Conservation (phyloP, 1,284 basidiomycete species). For the Acaromyces ingoldii region DNA sequence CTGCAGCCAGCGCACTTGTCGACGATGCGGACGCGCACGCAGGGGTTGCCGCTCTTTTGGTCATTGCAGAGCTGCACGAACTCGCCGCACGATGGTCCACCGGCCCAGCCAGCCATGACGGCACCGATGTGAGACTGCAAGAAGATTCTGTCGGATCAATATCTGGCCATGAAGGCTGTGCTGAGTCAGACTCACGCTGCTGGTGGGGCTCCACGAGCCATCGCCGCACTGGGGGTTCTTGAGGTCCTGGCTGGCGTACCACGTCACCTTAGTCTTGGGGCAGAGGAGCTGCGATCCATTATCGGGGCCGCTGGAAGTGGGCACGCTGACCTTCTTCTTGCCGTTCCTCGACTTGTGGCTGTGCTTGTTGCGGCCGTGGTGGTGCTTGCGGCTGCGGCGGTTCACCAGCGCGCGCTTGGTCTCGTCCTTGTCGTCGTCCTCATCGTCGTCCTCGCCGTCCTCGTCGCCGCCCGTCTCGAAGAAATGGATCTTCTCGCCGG, state of each 20-base stretch:
- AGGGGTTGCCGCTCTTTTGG: conserved; percentile 20
- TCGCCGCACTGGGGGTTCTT: conserved; percentile 41
- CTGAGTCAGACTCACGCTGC: conserved; percentile 8
- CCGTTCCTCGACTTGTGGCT: conserved; percentile 9
- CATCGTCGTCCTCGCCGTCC: conserved; percentile 26
- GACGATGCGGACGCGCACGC: conserved; percentile 39
- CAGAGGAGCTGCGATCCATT: conserved; percentile 14
- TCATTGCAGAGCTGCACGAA: conserved; percentile 47
- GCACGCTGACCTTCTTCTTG: background rate
- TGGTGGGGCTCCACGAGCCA: conserved; percentile 38
- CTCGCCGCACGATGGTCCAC: conserved; percentile 41
- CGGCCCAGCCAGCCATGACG: conserved; percentile 26
- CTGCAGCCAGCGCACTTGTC: conserved; percentile 46
- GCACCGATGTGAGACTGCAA: conserved; percentile 39
- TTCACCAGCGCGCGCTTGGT: conserved; percentile 15
- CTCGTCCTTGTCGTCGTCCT: conserved; percentile 13
- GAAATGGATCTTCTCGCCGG: conserved; percentile 25
- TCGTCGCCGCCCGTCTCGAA: conserved; percentile 38
- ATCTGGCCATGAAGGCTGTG: background rate
- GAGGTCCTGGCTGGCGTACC: conserved; percentile 44
- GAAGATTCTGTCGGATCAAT: background rate
- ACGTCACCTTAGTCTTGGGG: conserved; percentile 33
- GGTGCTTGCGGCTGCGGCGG: conserved; percentile 21
- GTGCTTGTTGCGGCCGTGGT: conserved; percentile 19
- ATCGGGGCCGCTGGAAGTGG: background rate